A percentile compares a stretch with the other conserved stretches of the same genome.
Evolutionary conservation across 2,329 filamentous ascomycete genomes (phyloP).

Genomic region (Pleoardoris graminearum): DNA sequence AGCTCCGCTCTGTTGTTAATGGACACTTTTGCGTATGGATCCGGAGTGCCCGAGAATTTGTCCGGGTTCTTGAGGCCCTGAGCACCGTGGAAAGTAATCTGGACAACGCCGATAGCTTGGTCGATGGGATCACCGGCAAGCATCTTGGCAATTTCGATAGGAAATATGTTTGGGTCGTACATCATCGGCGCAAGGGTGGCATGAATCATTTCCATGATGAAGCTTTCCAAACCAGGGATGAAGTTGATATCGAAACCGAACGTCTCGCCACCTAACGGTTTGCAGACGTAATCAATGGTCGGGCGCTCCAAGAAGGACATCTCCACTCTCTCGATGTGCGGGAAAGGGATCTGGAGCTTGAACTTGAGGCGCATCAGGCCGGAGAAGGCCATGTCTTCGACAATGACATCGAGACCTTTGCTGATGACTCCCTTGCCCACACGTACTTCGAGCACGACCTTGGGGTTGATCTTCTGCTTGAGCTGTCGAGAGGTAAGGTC

Average conservation of each 20-base stretch:
- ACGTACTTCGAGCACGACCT: slow-evolving; percentile 91
- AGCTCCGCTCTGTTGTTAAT: slow-evolving; percentile 81
- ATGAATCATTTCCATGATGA: slow-evolving; percentile 96
- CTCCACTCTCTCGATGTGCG: slow-evolving; percentile 91
- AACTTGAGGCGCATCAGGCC: slow-evolving; percentile 97
- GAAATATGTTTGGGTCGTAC: slow-evolving; percentile 97
- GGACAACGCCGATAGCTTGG: slow-evolving; percentile 91
- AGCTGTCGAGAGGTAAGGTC: slow-evolving; percentile 90
- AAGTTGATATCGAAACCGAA: slow-evolving; percentile 99
- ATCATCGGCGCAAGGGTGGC: slow-evolving; percentile 94
- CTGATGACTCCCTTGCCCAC: slow-evolving; percentile 96
- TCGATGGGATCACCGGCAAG: slow-evolving; percentile 91
- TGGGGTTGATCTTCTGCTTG: slow-evolving; percentile 95
- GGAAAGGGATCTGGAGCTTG: slow-evolving; percentile 94
- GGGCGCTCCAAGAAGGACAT: slow-evolving; percentile 92
- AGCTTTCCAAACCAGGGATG: slow-evolving; percentile 88
- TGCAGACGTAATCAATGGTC: slow-evolving; percentile 94
- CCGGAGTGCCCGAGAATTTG: slow-evolving; percentile 87
- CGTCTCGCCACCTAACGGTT: slow-evolving; percentile 90
- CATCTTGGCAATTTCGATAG: slow-evolving; percentile 98
- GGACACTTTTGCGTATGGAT: slow-evolving; percentile 85
- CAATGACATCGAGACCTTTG: slow-evolving; percentile 95
- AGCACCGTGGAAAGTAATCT: slow-evolving; percentile 87
- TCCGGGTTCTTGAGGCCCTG: slow-evolving; percentile 93
- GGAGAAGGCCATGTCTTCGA: slow-evolving; percentile 95